Evolutionary conservation across 306 rosid species (phyloP), one percentile per base, ranked within the genome.

Genomic region (Malus asiatica): DNA sequence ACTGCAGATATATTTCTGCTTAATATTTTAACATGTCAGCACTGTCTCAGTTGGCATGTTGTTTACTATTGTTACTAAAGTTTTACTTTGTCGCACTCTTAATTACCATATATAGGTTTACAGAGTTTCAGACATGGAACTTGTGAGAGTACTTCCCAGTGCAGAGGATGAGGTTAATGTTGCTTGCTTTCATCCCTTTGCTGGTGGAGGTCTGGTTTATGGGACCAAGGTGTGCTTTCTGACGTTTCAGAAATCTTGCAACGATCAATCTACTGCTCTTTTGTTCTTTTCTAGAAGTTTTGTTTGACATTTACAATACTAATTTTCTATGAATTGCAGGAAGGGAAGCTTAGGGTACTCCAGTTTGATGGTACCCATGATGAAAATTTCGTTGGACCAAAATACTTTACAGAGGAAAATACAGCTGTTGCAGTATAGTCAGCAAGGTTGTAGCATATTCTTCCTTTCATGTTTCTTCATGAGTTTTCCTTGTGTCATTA

Each of bases 91-190:
- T 16, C 8, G 20, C 8, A 51, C 55, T 51, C 55, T 51, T 51
- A 51, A 51, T 65, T 23, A 30, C 53, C 71, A 11, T 69, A 76
- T 80, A 72, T 84, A 95, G 99, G 93, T 92, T 72, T 95, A 92
- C 82, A 92, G 93, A 83, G 99, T 95, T 70, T 89, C 98, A 13
- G 93, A 95, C 83, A 92, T 92, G 98, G 96, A 95, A 82, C 97
- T 95, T 70, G 97, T 92, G 80, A 88, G 90, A 81, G 98, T 95
- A 76, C 97, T 95, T 82, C 97, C 99, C 27, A 92, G 99, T 87
- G 90, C 97, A n/a, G 99, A 95, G 80, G 99, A 95, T 65, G 99
- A 92, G 90, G 99, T 95, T 77, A 95, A 95, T 82, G 99, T 95
- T 53, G 99, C 99, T 38, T 95, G 99, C 81, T 95, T 95, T 82